Conservation (phyloP, 2,329 filamentous ascomycete species). For the Geosmithia morbida region DNA sequence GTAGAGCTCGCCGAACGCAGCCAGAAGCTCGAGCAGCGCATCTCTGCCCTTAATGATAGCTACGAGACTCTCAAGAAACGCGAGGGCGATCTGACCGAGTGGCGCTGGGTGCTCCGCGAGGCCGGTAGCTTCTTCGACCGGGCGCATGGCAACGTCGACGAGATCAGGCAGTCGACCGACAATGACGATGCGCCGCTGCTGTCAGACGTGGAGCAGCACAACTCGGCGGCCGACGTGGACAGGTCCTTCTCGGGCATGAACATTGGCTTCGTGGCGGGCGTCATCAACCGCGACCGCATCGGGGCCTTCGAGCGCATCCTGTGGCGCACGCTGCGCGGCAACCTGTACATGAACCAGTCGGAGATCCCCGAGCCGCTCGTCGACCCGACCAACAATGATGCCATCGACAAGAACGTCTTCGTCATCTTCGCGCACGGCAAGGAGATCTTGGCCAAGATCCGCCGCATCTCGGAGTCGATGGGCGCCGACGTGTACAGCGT, state of each 20-base stretch:
- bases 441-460: conserved; percentile 95
- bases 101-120: conserved; percentile 95
- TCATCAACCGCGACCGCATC: conserved; percentile 85
- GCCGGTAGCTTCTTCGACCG: conserved; percentile 95
- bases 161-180: conserved; percentile 82
- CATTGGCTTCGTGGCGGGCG: conserved; percentile 94
- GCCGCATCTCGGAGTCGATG: conserved; percentile 96
- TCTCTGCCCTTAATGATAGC: conserved; percentile 88
- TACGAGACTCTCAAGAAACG: conserved; percentile 98
- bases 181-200: conserved; percentile 89
- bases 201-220: conserved; percentile 80
- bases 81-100: conserved; percentile 92
- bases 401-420: conserved; percentile 93
- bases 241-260: conserved; percentile 94
- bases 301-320: conserved; percentile 93
- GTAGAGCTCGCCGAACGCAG: conserved; percentile 89
- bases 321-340: conserved; percentile 92
- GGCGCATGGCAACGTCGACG: conserved; percentile 89
- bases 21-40: conserved; percentile 81
- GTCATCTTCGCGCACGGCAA: conserved; percentile 98
- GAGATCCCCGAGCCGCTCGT: conserved; percentile 91
- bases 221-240: conserved; percentile 51
- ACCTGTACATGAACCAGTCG: conserved; percentile 99
- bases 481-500: conserved; percentile 93
- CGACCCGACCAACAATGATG: conserved; percentile 84